These are phyloP conservation scores for Hypsizygus marmoreus DNA, from an alignment of 768 basidiomycete genomes.

Conservation along the genomic window DNA sequence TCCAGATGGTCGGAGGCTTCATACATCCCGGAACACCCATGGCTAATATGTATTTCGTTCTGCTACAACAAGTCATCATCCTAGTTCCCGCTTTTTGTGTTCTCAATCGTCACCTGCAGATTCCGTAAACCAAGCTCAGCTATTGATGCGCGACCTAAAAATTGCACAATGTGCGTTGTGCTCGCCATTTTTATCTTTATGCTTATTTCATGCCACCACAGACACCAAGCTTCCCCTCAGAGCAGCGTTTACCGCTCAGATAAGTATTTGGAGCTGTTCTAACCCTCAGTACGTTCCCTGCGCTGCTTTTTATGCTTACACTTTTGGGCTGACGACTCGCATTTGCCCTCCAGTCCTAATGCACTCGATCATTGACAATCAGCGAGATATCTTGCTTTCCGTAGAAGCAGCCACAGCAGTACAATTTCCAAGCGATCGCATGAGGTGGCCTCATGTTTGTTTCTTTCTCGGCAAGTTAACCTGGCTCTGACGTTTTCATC, in stretches of 20 bases:
- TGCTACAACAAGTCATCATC: constrained; percentile 43
- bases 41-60: constrained; percentile 66
- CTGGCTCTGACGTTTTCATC: not conserved
- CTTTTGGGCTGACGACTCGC: too few species aligned
- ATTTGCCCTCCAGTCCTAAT: constrained; percentile 48
- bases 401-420: constrained; percentile 51
- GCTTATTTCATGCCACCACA: constrained; percentile 12
- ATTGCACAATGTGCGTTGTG: constrained; percentile 39
- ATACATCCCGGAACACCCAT: constrained; percentile 63
- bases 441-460: constrained; percentile 48
- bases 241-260: constrained; percentile 51
- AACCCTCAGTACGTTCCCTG: constrained; percentile 37
- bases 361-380: constrained; percentile 57
- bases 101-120: constrained; percentile 23
- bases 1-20: constrained; percentile 61
- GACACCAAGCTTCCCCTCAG: constrained; percentile 52
- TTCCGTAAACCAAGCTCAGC: constrained; percentile 45
- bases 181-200: not conserved
- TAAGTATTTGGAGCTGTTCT: constrained; percentile 47
- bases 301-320: not conserved
- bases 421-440: constrained; percentile 52
- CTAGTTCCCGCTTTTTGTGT: not conserved
- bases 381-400: constrained; percentile 51
- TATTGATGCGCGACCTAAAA: constrained; percentile 49
- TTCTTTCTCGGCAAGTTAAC: not conserved